Conservation (phyloP, 2,329 filamentous ascomycete genomes). For the Aspergillus versicolor region DNA sequence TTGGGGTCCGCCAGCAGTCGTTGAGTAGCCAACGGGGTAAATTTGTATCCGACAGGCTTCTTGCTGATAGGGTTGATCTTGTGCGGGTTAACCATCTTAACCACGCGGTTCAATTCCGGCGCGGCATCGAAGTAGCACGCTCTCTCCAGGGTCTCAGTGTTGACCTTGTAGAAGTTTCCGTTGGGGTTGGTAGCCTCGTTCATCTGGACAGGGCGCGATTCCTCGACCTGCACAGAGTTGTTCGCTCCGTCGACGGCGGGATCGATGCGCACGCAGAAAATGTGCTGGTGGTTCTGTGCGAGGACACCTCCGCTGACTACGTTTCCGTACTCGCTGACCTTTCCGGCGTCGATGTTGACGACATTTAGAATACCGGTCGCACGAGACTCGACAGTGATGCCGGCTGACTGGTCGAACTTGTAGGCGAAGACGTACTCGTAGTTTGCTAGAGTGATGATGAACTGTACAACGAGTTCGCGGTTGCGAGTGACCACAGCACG, state of each 20-base stretch:
- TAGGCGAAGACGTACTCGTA: constrained; percentile 51
- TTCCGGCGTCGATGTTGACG: constrained; percentile 60
- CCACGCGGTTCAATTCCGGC: constrained; percentile 47
- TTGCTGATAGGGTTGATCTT: constrained; percentile 55
- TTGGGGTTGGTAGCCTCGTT: constrained; percentile 53
- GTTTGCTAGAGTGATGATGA: constrained; percentile 64
- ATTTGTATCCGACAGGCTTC: constrained; percentile 56
- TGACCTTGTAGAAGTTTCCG: constrained; percentile 52
- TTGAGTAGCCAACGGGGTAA: constrained; percentile 57
- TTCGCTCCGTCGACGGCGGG: constrained; percentile 57
- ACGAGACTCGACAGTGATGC: constrained; percentile 64
- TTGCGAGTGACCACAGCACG: constrained; percentile 60
- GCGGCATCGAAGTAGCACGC: constrained; percentile 50
- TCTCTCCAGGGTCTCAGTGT: constrained; percentile 46
- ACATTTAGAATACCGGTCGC: constrained; percentile 67
- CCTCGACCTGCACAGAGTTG: constrained; percentile 57
- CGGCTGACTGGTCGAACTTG: constrained; percentile 55
- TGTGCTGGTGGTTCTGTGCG: constrained; percentile 70
- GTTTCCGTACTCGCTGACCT: constrained; percentile 64
- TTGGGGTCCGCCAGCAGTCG: constrained; percentile 55
- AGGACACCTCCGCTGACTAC: constrained; percentile 66
- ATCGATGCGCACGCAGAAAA: constrained; percentile 67
- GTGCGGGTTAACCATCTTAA: constrained; percentile 58
- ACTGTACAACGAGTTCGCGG: constrained; percentile 63
- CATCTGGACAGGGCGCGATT: constrained; percentile 59